Conservation (phyloP, 2,329 filamentous ascomycete species). For the Malbranchea zuffiana region DNA sequence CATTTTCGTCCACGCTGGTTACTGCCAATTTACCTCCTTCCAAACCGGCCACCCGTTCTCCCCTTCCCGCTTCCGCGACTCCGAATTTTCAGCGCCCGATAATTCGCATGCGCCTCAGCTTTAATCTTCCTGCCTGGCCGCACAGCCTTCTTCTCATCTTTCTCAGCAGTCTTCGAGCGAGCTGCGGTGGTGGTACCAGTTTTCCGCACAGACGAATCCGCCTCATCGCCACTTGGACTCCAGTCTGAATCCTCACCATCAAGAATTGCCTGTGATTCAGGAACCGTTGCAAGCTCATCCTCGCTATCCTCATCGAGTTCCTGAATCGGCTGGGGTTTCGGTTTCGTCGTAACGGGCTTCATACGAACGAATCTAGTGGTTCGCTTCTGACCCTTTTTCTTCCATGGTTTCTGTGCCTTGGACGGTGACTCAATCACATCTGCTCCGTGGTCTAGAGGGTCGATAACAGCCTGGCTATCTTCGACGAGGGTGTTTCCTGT, state of each 20-base stretch:
- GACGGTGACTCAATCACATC: conserved; percentile 7
- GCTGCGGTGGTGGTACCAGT: not conserved
- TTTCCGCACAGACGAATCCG: conserved; percentile 16
- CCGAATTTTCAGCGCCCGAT: conserved; percentile 38
- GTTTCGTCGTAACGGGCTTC: conserved; percentile 29
- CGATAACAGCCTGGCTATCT: conserved; percentile 26
- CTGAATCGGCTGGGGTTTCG: conserved; percentile 21
- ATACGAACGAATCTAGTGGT: conserved; percentile 37
- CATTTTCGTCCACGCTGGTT: too few species aligned
- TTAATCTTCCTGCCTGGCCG: conserved; percentile 31
- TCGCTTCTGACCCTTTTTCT: conserved; percentile 41
- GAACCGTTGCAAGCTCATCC: conserved; percentile 23
- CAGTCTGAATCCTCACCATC: conserved; percentile 14
- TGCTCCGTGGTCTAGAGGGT: conserved; percentile 4
- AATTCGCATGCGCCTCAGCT: conserved; percentile 39
- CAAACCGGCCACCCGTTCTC: conserved; percentile 28
- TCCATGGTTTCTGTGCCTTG: conserved; percentile 23
- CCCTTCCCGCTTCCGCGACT: conserved; percentile 27
- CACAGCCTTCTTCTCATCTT: conserved; percentile 11
- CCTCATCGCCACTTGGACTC: conserved; percentile 24
- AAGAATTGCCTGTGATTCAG: conserved; percentile 21
- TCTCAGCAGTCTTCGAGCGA: conserved; percentile 4
- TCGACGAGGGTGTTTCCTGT: conserved; percentile 19
- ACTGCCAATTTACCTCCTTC: conserved; percentile 23
- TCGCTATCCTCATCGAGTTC: conserved; percentile 14